Evolutionary conservation across 139 green algal species (phyloP).

Genomic region (Micractinium sp.): DNA sequence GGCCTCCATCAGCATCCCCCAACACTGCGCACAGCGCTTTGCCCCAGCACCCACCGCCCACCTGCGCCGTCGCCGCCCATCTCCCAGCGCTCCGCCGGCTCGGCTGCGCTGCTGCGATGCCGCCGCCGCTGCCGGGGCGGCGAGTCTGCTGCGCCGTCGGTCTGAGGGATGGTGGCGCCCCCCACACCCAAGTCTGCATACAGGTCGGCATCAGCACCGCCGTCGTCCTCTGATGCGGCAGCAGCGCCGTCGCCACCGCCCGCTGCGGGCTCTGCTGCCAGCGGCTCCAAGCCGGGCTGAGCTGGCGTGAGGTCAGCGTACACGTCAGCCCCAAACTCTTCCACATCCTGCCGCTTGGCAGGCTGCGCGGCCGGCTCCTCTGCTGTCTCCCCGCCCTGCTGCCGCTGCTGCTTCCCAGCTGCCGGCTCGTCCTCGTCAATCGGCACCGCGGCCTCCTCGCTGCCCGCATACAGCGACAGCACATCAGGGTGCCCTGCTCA

Average conservation of each 20-base stretch:
- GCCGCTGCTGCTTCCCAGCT: neutral
- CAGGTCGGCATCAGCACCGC: slow-evolving; percentile 1
- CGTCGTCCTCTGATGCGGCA: neutral
- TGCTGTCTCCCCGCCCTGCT: neutral
- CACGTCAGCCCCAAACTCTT: neutral
- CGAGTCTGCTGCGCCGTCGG: slow-evolving; percentile 21
- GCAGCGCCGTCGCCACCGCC: neutral
- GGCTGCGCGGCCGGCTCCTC: neutral
- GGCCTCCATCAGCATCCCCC: too few species aligned
- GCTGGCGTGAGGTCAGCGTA: neutral
- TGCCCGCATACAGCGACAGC: neutral
- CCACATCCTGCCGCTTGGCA: neutral
- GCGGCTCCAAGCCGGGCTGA: neutral
- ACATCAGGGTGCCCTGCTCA: neutral
- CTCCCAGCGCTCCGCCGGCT: slow-evolving; percentile 28
- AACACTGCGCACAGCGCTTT: neutral
- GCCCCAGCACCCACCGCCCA: neutral
- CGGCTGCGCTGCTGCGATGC: neutral
- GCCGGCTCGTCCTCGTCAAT: neutral
- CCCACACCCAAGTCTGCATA: neutral
- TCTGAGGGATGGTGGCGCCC: neutral
- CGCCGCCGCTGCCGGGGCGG: neutral
- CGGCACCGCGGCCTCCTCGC: neutral
- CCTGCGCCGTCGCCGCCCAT: neutral
- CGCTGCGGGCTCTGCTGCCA: neutral